Evolutionary conservation across 306 rosid species (phyloP).

Genomic region (Vicia villosa): DNA sequence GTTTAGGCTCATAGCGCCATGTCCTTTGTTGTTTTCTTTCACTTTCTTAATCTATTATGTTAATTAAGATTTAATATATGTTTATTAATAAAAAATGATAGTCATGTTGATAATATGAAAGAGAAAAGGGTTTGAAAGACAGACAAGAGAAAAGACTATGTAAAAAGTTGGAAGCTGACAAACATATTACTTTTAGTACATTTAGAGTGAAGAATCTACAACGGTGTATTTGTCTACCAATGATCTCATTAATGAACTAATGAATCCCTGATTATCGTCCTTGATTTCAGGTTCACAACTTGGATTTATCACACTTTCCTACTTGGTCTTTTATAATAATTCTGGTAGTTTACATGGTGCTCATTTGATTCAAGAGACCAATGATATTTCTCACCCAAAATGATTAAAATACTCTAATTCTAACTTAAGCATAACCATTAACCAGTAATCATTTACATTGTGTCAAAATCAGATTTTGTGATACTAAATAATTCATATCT

Average conservation of each 20-base stretch:
- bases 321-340: neutral
- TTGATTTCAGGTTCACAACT: constrained; percentile 1
- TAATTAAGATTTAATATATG: too few species aligned
- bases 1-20: neutral
- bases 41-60: too few species aligned
- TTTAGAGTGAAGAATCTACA: constrained; percentile 2
- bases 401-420: neutral
- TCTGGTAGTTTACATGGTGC: neutral
- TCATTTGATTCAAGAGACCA: neutral
- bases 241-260: neutral
- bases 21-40: too few species aligned
- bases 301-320: neutral
- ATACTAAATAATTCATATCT: neutral
- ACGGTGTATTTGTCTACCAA: constrained; percentile 3
- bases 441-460: neutral
- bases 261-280: neutral
- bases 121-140: too few species aligned
- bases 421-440: neutral
- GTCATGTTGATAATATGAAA: too few species aligned
- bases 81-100: too few species aligned
- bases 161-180: neutral
- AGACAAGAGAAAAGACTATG: too few species aligned
- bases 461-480: neutral
- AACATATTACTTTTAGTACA: neutral
- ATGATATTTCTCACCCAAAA: neutral